These are phyloP conservation scores for Pontederia paniculata DNA, from an alignment of 176 grass and related monocot species.

Conservation along the genomic window DNA sequence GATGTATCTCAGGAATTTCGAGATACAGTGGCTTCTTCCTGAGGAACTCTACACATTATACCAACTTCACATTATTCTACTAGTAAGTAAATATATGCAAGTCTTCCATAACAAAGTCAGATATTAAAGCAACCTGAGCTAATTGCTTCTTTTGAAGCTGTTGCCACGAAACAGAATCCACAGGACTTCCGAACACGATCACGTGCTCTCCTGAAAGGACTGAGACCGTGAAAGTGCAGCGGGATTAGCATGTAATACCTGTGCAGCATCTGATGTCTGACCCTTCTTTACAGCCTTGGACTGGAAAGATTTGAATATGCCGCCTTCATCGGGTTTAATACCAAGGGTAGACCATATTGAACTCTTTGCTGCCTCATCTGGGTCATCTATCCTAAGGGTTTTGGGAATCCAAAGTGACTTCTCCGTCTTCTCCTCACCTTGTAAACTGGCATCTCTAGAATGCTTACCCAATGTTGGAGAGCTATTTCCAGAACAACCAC, in stretches of 20 bases:
- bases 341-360: conserved; percentile 92
- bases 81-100: not conserved
- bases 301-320: conserved; percentile 58
- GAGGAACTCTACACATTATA: not conserved
- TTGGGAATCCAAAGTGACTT: conserved; percentile 86
- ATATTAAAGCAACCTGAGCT: not conserved
- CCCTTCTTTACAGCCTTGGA: conserved; percentile 40
- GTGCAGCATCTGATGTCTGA: conserved; percentile 32
- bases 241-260: conserved; percentile 58
- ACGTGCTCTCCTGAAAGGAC: conserved; percentile 72
- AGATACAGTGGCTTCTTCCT: too few relatives aligned
- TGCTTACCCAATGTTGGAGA: conserved; percentile 78
- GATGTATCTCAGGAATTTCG: not conserved
- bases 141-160: too few relatives aligned
- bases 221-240: conserved; percentile 70
- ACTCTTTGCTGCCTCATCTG: conserved; percentile 84
- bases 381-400: conserved; percentile 81
- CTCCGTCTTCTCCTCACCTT: conserved; percentile 43
- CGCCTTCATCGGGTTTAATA: conserved; percentile 61
- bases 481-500: conserved; percentile 51
- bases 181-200: not conserved
- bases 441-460: conserved; percentile 43
- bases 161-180: not conserved
- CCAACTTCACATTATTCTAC: not conserved
- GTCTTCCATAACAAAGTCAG: not conserved